Base-by-base conservation (phyloP, 2,329 filamentous ascomycete species). In the Cladosporium cucumerinum region DNA sequence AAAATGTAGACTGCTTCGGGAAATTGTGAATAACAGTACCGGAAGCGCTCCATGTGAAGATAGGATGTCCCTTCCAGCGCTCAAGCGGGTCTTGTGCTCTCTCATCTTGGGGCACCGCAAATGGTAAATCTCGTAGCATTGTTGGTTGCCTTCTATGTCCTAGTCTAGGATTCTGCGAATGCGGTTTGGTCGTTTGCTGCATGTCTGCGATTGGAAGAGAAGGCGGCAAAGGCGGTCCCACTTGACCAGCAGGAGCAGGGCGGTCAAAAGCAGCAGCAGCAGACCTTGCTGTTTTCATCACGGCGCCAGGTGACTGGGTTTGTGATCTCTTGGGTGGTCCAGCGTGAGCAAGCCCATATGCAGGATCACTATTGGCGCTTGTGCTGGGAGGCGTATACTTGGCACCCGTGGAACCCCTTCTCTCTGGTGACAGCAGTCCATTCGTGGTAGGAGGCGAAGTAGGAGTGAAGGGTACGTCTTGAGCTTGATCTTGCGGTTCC, bases 1-100 rank as follows among this genome's bases (percentile, higher is more conserved):
- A 98, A 55, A 93, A 88, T 16, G 94, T 93, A 36, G 95, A 86
- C 69, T 94, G 90, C 75, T 91, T 93, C 0, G 96, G 95, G 72
- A 98, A 97, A 51, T 89, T 92, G 1, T 90, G 93, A 2, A 96
- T 84, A 12, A 97, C 81, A 1, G 86, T 86, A 14, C 95, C 95
- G 23, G 93, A 93, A 57, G 96, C 87, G 2, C 92, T 93, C 89
- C 96, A 99, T 0, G 86, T 86, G 72, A 98, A 89, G 14, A 97
- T 85, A 0, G 96, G 95, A 14, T 87, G 85, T 3, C 96, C 96
- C 78, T 90, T 93, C 95, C 95, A 99, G 69, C 95, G 85, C 75
- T 96, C 85, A 7, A 99, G 81, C 2, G 89, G 87, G 78, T 99
- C 95, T 21, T 87, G 79, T 72, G 82, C 80, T 43, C 81, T 81